These are phyloP conservation scores for Botrytis hyacinthi DNA, from an alignment of 2,329 filamentous ascomycete genomes.

Conservation along the genomic window DNA sequence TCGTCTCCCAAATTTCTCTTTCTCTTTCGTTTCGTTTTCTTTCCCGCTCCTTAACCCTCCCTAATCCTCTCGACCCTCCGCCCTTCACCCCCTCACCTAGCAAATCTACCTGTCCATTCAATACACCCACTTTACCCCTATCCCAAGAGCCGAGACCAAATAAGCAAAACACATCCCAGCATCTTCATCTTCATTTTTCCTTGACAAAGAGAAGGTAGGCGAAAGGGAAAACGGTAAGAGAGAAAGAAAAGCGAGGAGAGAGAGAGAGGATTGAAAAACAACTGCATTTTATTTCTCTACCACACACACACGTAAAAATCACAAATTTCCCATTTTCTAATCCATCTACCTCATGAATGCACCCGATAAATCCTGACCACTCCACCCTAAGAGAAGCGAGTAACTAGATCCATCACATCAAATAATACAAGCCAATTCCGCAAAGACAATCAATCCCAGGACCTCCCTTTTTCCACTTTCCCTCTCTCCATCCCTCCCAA, in stretches of 20 bases:
- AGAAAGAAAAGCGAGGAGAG: too few species aligned
- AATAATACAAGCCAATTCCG: neutral
- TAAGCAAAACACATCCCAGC: accelerated
- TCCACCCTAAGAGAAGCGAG: neutral
- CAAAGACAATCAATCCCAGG: neutral
- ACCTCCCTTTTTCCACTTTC: neutral
- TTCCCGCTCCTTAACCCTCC: too few species aligned
- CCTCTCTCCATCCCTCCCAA: neutral
- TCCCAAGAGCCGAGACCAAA: too few species aligned
- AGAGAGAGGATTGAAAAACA: neutral
- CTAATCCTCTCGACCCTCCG: too few species aligned
- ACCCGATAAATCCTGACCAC: neutral
- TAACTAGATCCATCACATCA: neutral
- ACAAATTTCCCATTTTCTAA: neutral
- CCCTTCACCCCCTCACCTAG: too few species aligned
- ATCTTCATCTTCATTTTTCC: too few species aligned
- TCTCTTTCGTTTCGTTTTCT: too few species aligned
- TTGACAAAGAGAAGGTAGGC: accelerated
- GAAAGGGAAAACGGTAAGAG: too few species aligned
- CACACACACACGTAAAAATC: neutral
- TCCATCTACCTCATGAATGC: neutral
- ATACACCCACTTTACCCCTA: too few species aligned
- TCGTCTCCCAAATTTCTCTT: too few species aligned
- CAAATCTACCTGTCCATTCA: too few species aligned
- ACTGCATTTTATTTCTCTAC: neutral